Conservation (phyloP, 2,329 filamentous ascomycete species). For the Penicillium sp. region DNA sequence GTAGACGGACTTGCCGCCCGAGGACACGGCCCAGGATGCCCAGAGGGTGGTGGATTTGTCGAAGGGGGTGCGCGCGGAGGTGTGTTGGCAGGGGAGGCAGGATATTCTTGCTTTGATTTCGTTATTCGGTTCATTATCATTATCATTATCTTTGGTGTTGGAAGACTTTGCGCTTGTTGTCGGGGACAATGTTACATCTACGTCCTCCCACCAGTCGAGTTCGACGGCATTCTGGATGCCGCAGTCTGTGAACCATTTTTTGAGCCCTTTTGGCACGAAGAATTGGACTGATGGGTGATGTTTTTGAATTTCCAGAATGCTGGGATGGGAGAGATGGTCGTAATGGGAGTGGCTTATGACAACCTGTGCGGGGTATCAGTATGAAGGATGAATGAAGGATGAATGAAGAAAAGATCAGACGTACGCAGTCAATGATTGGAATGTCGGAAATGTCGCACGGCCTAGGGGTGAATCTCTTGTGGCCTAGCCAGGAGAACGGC, state of each 20-base stretch:
- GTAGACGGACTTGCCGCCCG: conserved; percentile 17
- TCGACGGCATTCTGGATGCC: conserved; percentile 12
- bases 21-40: conserved; percentile 18
- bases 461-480: conserved; percentile 14
- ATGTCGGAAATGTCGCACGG: conserved; percentile 14
- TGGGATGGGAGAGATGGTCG: conserved; percentile 14
- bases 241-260: conserved; percentile 13
- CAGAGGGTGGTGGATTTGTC: conserved; percentile 13
- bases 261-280: conserved; percentile 13
- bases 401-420: not conserved
- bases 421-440: conserved; percentile 13
- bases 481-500: conserved; percentile 56
- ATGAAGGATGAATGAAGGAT: not conserved
- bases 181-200: conserved; percentile 12
- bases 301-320: conserved; percentile 14
- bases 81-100: conserved; percentile 13
- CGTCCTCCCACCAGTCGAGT: conserved; percentile 16
- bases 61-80: conserved; percentile 11
- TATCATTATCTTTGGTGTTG: no score
- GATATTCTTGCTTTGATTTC: conserved; percentile 8
- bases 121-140: no score
- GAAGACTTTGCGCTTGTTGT: not conserved
- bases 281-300: conserved; percentile 12
- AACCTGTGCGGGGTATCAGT: conserved; percentile 11
- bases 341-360: conserved; percentile 16